These are phyloP conservation scores for Exophiala aquamarina DNA, from an alignment of 2,329 filamentous ascomycete species.

Conservation along the genomic window DNA sequence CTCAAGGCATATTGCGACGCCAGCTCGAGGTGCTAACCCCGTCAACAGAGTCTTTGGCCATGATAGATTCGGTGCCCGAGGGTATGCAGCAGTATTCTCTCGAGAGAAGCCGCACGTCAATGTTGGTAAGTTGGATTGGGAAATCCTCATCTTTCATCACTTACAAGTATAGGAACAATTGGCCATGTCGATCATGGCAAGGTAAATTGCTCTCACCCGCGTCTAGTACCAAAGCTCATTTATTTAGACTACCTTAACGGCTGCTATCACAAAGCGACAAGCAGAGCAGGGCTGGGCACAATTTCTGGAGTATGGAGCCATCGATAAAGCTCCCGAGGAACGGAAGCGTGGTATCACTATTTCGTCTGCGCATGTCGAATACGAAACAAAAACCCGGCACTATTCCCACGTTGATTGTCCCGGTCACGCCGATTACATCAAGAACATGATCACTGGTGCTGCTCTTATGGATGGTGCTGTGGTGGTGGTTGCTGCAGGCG, in stretches of 20 bases:
- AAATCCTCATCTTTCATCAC: not conserved
- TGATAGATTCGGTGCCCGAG: slow-evolving; percentile 48
- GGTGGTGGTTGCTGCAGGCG: slow-evolving; percentile 96
- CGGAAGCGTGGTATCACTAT: slow-evolving; percentile 99
- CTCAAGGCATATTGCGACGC: slow-evolving; percentile 71
- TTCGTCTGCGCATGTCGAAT: slow-evolving; percentile 97
- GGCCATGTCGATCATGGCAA: slow-evolving; percentile 99
- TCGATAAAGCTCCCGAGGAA: slow-evolving; percentile 99
- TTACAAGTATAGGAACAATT: slow-evolving; percentile 70
- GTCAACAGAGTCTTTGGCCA: slow-evolving; percentile 60
- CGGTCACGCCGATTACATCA: slow-evolving; percentile 99
- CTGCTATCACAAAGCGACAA: slow-evolving; percentile 98
- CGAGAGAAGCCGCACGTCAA: slow-evolving; percentile 97
- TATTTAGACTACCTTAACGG: slow-evolving; percentile 87
- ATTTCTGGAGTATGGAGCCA: slow-evolving; percentile 96
- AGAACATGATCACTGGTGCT: slow-evolving; percentile 99
- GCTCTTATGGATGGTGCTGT: slow-evolving; percentile 99
- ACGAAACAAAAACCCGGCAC: slow-evolving; percentile 88
- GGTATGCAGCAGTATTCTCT: slow-evolving; percentile 69
- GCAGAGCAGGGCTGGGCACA: slow-evolving; percentile 89
- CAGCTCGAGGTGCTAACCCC: slow-evolving; percentile 69
- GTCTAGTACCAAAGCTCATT: slow-evolving; percentile 23
- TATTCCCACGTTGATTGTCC: slow-evolving; percentile 99
- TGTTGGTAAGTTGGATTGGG: slow-evolving; percentile 66
- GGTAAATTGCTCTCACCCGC: slow-evolving; percentile 52